Percentiles rank a stretch among this genome's conserved stretches.
Evolutionary conservation across 805 yeast species (phyloP).

Genomic region (Teunomyces panamensis): DNA sequence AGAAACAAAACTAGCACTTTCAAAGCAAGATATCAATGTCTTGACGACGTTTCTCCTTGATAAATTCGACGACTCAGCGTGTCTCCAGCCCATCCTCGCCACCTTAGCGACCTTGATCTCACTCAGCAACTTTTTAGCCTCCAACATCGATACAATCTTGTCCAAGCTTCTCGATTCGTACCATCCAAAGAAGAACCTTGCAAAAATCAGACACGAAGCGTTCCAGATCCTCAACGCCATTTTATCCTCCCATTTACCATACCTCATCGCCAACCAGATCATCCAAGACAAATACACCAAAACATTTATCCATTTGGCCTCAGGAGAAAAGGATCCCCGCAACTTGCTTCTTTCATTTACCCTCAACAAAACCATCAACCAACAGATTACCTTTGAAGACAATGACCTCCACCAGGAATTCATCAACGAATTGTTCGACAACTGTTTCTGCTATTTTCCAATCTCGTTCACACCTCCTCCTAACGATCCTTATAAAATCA

Average conservation of each 20-base stretch:
- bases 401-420: slow-evolving; percentile 36
- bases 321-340: slow-evolving; percentile 93
- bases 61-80: slow-evolving; percentile 63
- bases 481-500: slow-evolving; percentile 81
- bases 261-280: slow-evolving; percentile 12
- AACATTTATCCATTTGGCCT: slow-evolving; percentile 64
- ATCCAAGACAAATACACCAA: slow-evolving; percentile 45
- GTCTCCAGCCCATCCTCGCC: slow-evolving; percentile 48
- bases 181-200: slow-evolving; percentile 56
- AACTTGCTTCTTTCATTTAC: slow-evolving; percentile 72
- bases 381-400: slow-evolving; percentile 25
- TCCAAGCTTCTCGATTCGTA: slow-evolving; percentile 25
- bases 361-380: slow-evolving; percentile 48
- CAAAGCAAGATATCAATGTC: slow-evolving; percentile 49
- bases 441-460: slow-evolving; percentile 93
- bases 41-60: slow-evolving; percentile 57
- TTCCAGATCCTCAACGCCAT: slow-evolving; percentile 48
- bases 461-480: slow-evolving; percentile 91
- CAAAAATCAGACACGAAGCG: slow-evolving; percentile 58
- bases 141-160: slow-evolving; percentile 11
- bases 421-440: slow-evolving; percentile 75
- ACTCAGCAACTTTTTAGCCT: slow-evolving; percentile 48
- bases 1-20: slow-evolving; percentile 17
- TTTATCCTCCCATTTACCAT: slow-evolving; percentile 24
- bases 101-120: slow-evolving; percentile 53